Evolutionary conservation across 139 green algal genomes (phyloP).

Genomic region (Chlorella sp.): DNA sequence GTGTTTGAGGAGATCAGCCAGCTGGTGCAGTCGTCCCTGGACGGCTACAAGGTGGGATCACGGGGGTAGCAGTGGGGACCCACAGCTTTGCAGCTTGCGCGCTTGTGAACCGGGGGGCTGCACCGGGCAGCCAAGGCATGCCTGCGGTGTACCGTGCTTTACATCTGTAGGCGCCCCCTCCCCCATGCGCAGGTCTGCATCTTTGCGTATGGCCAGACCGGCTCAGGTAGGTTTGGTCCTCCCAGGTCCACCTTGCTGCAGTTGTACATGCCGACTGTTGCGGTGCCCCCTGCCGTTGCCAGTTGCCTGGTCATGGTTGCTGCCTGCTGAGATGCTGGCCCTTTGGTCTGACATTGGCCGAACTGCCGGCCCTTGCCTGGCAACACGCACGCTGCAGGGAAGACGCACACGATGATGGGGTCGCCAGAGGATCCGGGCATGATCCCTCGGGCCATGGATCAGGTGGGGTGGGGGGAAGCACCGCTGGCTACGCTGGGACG

Average conservation of each 20-base stretch:
- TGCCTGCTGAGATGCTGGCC: background rate
- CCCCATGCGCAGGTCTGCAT: conserved; percentile 85
- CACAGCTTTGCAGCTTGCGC: too few species aligned
- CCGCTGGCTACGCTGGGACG: background rate
- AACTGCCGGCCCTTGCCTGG: background rate
- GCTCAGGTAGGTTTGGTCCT: background rate
- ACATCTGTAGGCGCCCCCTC: too few species aligned
- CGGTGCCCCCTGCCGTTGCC: too few species aligned
- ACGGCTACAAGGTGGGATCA: conserved; percentile 51
- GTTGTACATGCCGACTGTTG: background rate
- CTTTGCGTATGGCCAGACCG: conserved; percentile 75
- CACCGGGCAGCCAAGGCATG: too few species aligned
- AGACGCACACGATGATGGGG: conserved; percentile 98
- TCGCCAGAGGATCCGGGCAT: conserved; percentile 75
- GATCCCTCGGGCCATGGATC: conserved; percentile 87
- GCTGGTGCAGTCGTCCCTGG: conserved; percentile 85
- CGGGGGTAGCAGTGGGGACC: too few species aligned
- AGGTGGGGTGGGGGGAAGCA: conserved; percentile 44
- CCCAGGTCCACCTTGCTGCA: background rate
- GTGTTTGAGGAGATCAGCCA: conserved; percentile 91
- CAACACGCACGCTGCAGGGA: conserved; percentile 66
- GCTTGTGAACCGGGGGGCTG: too few species aligned
- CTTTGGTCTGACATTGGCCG: background rate
- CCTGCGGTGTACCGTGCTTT: too few species aligned
- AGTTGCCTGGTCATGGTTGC: background rate